A percentile compares a stretch with the other conserved stretches of the same genome.
Evolutionary conservation across 495 filamentous ascomycete genomes (phyloP).

Genomic region (Penicillium ucsense): DNA sequence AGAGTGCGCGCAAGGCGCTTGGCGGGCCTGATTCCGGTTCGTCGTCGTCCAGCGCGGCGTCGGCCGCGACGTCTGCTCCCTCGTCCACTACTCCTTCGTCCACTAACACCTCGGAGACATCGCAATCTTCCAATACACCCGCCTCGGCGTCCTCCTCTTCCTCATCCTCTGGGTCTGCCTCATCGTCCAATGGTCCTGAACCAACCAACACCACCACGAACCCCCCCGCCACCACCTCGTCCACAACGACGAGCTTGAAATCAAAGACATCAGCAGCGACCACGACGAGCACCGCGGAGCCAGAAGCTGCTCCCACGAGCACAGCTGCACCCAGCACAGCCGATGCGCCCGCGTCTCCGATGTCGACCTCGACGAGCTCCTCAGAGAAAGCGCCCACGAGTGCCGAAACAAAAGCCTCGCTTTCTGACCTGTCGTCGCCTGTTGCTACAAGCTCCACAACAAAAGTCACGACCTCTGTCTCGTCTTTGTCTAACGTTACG

Average conservation of each 20-base stretch:
- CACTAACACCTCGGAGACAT: constrained; percentile 21
- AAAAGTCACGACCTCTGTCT: too few species aligned
- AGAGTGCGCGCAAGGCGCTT: constrained; percentile 23
- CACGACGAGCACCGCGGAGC: too few species aligned
- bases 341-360: too few species aligned
- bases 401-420: too few species aligned
- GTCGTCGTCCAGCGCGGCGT: constrained; percentile 22
- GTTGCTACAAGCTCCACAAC: too few species aligned
- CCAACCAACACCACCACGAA: constrained; percentile 1
- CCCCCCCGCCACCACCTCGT: neutral
- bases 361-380: too few species aligned
- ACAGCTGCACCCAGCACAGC: too few species aligned
- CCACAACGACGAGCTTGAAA: neutral
- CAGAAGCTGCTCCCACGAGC: too few species aligned
- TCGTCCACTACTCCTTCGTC: constrained; percentile 22
- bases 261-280: too few species aligned
- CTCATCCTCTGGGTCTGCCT: constrained; percentile 20
- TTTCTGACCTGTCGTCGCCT: too few species aligned
- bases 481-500: too few species aligned
- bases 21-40: constrained; percentile 21
- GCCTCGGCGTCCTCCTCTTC: constrained; percentile 21
- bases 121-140: constrained; percentile 18
- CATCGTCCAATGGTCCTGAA: constrained; percentile 17
- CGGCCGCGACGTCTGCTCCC: constrained; percentile 19
- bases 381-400: too few species aligned